Evolutionary conservation across 371 early-diverging fungal genomes (phyloP), one percentile per base, ranked within the genome.

Genomic region (Mucor lusitanicus): DNA sequence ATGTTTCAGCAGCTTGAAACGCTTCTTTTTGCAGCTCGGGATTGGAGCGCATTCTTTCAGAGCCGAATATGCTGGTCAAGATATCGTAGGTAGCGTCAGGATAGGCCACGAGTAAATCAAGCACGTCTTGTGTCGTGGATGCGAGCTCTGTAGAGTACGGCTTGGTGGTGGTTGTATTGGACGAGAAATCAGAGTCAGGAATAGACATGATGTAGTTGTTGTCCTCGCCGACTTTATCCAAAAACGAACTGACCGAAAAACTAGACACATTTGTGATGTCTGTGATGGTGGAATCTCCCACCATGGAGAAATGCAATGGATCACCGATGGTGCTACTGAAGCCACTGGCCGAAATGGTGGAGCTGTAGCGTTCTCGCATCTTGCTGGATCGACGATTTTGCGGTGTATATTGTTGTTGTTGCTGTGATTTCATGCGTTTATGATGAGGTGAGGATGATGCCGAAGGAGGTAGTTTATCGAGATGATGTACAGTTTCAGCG

Each of bases 21-120:
- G 73, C 80, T 42, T 75, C 74, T 48, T 57, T 58, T 66, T 74
- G 72, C 32, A 76, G 69, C 9, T 73, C 68, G 3, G 39, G 23
- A 30, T 65, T 60, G 11, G 46, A 37, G 28, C 54, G 65, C 33
- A 65, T 72, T 11, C 59, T 46, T 27, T 54, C 39, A 15, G 65
- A 65, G 4, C 58, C 56, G 15, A 59, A 65, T n/a, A 68, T 57
- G 17, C 46, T 32, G 3, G 58, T 68, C 7, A 72, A 30, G 21
- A 68, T 61, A 55, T 72, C 72, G 54, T 64, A 72, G 4, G 61
- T 59, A 33, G 23, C 30, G 6, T 61, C 48, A 1, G 65, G 61
- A 40, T 65, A 28, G n/a, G 40, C 21, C 9, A 37, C 62, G 9
- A 72, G 62, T 12, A 64, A 32, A 11, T 72, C 54, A 4, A 72